Evolutionary conservation across 2,329 filamentous ascomycete species (phyloP).

Genomic region (Stachybotrys chlorohalonatus): DNA sequence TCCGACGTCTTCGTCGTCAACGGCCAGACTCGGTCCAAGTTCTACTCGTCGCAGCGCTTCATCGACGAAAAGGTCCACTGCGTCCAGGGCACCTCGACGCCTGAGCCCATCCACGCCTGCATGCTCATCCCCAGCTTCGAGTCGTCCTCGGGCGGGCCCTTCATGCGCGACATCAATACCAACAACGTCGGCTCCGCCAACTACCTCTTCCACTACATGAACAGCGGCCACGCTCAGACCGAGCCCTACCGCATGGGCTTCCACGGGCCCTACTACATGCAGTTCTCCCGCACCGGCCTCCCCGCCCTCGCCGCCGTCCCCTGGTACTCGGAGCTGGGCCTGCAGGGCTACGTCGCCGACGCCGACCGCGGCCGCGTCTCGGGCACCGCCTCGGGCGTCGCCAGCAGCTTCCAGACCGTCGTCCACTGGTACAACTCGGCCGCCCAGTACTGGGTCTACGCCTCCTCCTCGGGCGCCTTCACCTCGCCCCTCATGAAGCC

Average conservation of each 20-base stretch:
- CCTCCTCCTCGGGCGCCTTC: slow-evolving; percentile 44
- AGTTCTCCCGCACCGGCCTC: slow-evolving; percentile 49
- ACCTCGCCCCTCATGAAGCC: slow-evolving; percentile 59
- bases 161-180: slow-evolving; percentile 56
- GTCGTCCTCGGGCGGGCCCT: slow-evolving; percentile 55
- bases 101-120: slow-evolving; percentile 43
- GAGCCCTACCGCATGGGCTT: slow-evolving; percentile 53
- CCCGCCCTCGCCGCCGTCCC: slow-evolving; percentile 43
- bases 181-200: slow-evolving; percentile 52
- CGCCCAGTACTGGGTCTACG: slow-evolving; percentile 58
- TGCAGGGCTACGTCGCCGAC: slow-evolving; percentile 48
- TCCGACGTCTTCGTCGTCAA: slow-evolving; percentile 49
- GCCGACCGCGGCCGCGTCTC: slow-evolving; percentile 48
- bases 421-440: slow-evolving; percentile 57
- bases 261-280: slow-evolving; percentile 56
- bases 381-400: slow-evolving; percentile 50
- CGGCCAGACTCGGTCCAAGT: slow-evolving; percentile 58
- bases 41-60: slow-evolving; percentile 61
- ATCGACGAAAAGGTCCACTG: slow-evolving; percentile 60
- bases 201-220: slow-evolving; percentile 60
- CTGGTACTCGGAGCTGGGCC: slow-evolving; percentile 49
- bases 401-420: slow-evolving; percentile 42
- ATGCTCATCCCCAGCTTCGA: slow-evolving; percentile 51
- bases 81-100: slow-evolving; percentile 36
- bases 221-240: slow-evolving; percentile 54